phyloP scores from a whole-genome alignment of 768 basidiomycete genomes.

The Naematelia aurantialba region DNA sequence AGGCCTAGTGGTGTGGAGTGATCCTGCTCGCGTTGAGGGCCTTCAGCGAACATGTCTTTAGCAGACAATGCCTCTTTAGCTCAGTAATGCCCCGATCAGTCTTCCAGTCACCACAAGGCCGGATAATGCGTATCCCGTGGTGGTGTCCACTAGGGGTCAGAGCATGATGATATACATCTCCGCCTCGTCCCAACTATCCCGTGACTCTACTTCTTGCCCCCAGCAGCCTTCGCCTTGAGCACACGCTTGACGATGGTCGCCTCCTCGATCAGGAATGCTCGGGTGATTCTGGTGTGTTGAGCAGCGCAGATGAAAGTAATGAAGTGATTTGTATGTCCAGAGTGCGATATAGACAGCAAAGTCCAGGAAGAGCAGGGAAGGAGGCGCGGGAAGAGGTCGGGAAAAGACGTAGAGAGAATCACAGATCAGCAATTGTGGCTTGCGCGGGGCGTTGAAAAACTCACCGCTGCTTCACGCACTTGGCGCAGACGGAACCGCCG shows the following conservation, averaged over 20 bases:
- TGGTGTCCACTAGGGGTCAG: too few species aligned
- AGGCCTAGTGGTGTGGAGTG: too few species aligned
- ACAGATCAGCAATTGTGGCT: not conserved
- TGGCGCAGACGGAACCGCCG: slow-evolving; percentile 94
- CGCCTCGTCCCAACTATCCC: slow-evolving; percentile 2
- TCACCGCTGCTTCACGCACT: slow-evolving; percentile 90
- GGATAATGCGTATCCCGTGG: too few species aligned
- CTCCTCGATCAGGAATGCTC: slow-evolving; percentile 98
- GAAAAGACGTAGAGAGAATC: slow-evolving; percentile 1
- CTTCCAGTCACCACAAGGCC: too few species aligned
- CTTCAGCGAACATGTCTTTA: too few species aligned
- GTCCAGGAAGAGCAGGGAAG: slow-evolving; percentile 1
- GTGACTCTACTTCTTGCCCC: slow-evolving; percentile 41
- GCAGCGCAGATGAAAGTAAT: slow-evolving; percentile 2
- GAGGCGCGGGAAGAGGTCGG: not conserved
- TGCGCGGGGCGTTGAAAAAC: slow-evolving; percentile 24
- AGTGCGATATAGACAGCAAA: slow-evolving; percentile 1
- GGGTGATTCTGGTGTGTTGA: slow-evolving; percentile 68
- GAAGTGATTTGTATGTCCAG: slow-evolving; percentile 1
- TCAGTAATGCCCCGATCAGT: too few species aligned
- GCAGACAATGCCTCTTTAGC: too few species aligned
- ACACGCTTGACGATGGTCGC: slow-evolving; percentile 99
- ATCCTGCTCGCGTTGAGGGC: too few species aligned
- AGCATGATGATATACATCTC: slow-evolving; percentile 4
- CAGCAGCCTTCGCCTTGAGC: slow-evolving; percentile 74